These are phyloP conservation scores for Fraxinus greggii DNA, from an alignment of 305 asterid genomes.

Conservation along the genomic window DNA sequence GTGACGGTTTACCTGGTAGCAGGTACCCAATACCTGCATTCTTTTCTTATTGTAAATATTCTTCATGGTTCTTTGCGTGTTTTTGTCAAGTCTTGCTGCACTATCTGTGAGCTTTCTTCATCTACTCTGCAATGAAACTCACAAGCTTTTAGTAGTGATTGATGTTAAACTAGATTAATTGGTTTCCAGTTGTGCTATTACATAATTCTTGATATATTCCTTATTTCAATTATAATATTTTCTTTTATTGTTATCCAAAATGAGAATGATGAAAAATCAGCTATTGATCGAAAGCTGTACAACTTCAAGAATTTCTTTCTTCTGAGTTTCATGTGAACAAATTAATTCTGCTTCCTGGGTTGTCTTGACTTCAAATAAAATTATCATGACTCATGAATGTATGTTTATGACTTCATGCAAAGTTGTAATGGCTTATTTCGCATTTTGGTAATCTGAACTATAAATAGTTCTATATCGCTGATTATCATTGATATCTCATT, in stretches of 20 bases:
- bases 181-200: not conserved
- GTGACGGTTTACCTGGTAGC: not conserved
- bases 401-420: not conserved
- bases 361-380: not conserved
- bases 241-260: not conserved
- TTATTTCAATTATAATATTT: not conserved
- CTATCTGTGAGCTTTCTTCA: not conserved
- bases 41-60: not conserved
- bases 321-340: not conserved
- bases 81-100: not conserved
- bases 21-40: not conserved
- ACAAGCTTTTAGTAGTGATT: not conserved
- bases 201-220: not conserved
- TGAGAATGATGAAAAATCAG: not conserved
- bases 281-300: not conserved
- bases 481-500: not conserved
- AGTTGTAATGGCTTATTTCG: not conserved
- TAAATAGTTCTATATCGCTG: not conserved
- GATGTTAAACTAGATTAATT: not conserved
- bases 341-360: not conserved
- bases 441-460: not conserved
- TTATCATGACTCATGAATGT: not conserved
- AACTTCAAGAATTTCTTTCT: not conserved
- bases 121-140: not conserved
- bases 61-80: not conserved